Evolutionary conservation across 2,329 filamentous ascomycete species (phyloP).

Genomic region (Microcera coccophila): DNA sequence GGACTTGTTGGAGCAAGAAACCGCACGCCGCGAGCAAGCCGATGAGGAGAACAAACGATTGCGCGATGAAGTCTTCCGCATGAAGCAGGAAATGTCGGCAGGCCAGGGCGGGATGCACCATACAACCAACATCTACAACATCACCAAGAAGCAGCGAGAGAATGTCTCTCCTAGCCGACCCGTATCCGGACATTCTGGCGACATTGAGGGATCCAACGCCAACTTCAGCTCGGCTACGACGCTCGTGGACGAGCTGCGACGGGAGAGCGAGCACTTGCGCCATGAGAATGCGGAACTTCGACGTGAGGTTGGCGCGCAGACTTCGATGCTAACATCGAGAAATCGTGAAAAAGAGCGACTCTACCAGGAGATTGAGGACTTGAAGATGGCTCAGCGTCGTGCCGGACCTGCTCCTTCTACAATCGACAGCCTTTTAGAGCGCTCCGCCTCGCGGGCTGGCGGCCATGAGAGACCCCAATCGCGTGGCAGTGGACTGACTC

Average conservation of each 20-base stretch:
- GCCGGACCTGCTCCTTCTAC: slow-evolving; percentile 60
- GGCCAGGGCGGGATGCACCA: slow-evolving; percentile 45
- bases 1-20: slow-evolving; percentile 89
- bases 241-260: slow-evolving; percentile 70
- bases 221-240: slow-evolving; percentile 59
- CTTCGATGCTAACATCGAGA: slow-evolving; percentile 93
- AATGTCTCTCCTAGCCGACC: slow-evolving; percentile 48
- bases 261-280: slow-evolving; percentile 69
- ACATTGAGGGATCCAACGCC: slow-evolving; percentile 48
- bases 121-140: slow-evolving; percentile 64
- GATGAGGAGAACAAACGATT: slow-evolving; percentile 85
- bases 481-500: slow-evolving; percentile 64
- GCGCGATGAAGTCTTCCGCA: slow-evolving; percentile 75
- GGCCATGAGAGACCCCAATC: slow-evolving; percentile 68
- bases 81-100: slow-evolving; percentile 56
- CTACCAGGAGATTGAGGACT: slow-evolving; percentile 94
- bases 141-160: slow-evolving; percentile 52
- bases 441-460: slow-evolving; percentile 82
- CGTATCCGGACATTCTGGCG: slow-evolving; percentile 47
- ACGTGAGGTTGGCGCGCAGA: slow-evolving; percentile 90
- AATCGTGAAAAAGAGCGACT: slow-evolving; percentile 93
- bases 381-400: slow-evolving; percentile 82
- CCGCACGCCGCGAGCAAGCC: slow-evolving; percentile 78
- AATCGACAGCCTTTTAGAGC: slow-evolving; percentile 86
- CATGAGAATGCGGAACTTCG: slow-evolving; percentile 91